phyloP scores from a whole-genome alignment of 768 basidiomycete genomes.

The Pulveroboletus frians region DNA sequence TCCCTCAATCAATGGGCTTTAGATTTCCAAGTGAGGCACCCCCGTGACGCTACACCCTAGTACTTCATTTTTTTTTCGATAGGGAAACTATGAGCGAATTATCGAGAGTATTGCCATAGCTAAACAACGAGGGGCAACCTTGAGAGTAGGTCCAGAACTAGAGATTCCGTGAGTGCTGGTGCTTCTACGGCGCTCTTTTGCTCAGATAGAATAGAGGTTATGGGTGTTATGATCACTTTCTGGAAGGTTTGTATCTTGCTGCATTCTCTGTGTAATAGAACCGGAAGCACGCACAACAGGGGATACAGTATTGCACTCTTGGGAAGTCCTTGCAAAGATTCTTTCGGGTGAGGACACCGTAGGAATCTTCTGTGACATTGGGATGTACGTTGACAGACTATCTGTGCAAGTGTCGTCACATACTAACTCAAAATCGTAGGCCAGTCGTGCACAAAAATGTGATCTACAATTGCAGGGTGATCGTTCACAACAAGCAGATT shows the following conservation, averaged over 20 bases:
- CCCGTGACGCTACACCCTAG: neutral
- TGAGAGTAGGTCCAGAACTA: conserved; percentile 94
- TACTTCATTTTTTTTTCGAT: neutral
- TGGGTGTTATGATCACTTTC: conserved; percentile 95
- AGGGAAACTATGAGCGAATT: conserved; percentile 95
- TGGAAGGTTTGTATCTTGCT: conserved; percentile 62
- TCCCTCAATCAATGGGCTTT: conserved; percentile 97
- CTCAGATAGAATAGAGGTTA: conserved; percentile 61
- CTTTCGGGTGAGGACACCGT: conserved; percentile 69
- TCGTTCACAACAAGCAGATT: conserved; percentile 82
- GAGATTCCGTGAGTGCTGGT: conserved; percentile 74
- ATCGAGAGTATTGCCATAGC: conserved; percentile 83
- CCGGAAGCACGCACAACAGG: conserved; percentile 42
- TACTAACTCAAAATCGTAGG: conserved; percentile 43
- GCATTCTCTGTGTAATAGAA: neutral
- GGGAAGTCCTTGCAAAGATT: conserved; percentile 95
- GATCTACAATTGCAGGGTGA: conserved; percentile 93
- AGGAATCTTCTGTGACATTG: conserved; percentile 94
- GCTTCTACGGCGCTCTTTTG: neutral
- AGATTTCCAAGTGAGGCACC: conserved; percentile 74
- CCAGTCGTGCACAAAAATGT: conserved; percentile 97
- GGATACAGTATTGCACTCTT: conserved; percentile 93
- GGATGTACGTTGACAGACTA: conserved; percentile 60
- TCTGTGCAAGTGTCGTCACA: too few species aligned
- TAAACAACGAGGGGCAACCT: conserved; percentile 79